Conservation (phyloP, 345 rosid species). For the Euphorbia pulcherrima region DNA sequence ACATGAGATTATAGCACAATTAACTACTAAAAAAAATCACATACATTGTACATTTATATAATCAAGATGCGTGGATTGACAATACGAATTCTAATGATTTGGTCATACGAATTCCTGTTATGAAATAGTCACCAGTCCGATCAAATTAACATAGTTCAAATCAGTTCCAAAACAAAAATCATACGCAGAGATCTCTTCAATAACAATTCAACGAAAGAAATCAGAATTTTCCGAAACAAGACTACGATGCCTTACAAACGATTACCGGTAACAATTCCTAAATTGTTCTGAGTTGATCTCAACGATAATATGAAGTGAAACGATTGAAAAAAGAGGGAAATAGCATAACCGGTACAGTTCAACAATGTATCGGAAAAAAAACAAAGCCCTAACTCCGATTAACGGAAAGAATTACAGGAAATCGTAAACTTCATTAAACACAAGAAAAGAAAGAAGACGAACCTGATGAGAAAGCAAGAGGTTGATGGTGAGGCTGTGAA, state of each 20-base stretch:
- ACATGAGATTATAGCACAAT: background rate
- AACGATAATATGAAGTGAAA: background rate
- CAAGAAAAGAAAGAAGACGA: background rate
- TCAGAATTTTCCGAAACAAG: too few species aligned
- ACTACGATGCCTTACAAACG: too few species aligned
- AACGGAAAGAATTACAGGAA: background rate
- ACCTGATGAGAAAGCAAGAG: constrained; percentile 1
- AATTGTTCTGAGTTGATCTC: background rate
- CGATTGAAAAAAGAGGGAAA: background rate
- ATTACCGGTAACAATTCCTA: background rate
- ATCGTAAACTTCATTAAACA: background rate
- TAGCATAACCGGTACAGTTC: background rate
- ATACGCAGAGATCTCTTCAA: too few species aligned
- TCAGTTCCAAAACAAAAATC: background rate
- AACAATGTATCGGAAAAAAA: background rate
- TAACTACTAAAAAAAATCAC: background rate
- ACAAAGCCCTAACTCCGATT: background rate
- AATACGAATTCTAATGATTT: background rate
- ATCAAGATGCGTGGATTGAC: background rate
- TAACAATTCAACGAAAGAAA: too few species aligned
- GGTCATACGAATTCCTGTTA: background rate
- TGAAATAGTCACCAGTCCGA: background rate
- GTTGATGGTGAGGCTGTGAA: background rate
- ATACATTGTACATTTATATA: background rate
- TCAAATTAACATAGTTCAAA: background rate